Percentiles rank a stretch among this genome's conserved stretches.
Conservation (phyloP, 352 stramenopile genomes). For the Globisporangium polare region DNA sequence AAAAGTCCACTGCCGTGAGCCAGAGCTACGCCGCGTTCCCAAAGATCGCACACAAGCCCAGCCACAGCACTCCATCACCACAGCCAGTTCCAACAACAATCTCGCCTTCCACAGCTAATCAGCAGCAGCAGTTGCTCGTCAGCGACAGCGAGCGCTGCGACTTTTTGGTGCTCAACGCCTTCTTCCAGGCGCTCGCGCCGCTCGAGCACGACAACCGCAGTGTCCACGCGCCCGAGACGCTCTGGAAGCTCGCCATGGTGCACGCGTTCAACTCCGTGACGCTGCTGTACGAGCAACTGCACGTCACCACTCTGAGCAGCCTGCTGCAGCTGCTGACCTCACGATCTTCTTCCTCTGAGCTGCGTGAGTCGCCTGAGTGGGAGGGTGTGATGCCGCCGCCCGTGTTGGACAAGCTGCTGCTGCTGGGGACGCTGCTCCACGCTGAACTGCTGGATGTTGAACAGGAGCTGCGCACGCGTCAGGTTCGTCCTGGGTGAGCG, state of each 20-base stretch:
- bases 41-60: background rate
- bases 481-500: background rate
- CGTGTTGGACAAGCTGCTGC: conserved; percentile 25
- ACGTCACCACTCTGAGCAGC: conserved; percentile 29
- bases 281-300: conserved; percentile 23
- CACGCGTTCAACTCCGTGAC: conserved; percentile 25
- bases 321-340: conserved; percentile 10
- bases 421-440: conserved; percentile 24
- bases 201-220: conserved; percentile 28
- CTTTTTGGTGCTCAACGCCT: conserved; percentile 44
- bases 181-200: conserved; percentile 47
- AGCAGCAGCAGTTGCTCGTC: background rate
- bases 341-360: background rate
- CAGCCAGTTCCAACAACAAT: background rate
- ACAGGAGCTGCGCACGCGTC: background rate
- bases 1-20: conserved; percentile 25
- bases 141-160: conserved; percentile 28
- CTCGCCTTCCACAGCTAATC: background rate
- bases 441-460: conserved; percentile 15
- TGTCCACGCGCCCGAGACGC: conserved; percentile 12
- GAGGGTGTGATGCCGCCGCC: conserved; percentile 10
- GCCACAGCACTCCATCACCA: background rate
- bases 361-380: background rate
- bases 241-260: conserved; percentile 42
- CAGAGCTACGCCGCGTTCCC: background rate